Conservation (phyloP, 2,329 filamentous ascomycete species). For the Fusarium clavum region DNA sequence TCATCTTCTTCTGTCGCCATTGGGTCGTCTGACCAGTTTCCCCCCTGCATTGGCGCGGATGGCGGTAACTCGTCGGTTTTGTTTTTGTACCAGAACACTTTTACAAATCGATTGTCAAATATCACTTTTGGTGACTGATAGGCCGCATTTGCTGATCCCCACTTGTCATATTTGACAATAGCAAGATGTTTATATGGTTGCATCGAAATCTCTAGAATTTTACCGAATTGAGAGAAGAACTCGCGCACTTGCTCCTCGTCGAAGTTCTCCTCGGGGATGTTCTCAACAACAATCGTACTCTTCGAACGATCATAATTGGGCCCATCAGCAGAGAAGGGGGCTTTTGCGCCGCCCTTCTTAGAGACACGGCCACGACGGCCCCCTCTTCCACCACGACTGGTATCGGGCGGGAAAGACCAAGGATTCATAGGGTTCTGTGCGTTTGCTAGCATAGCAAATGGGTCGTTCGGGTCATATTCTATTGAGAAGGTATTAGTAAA, state of each 20-base stretch:
- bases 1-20: slow-evolving; percentile 29
- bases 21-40: slow-evolving; percentile 45
- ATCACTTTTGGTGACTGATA: slow-evolving; percentile 83
- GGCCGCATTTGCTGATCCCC: slow-evolving; percentile 74
- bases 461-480: slow-evolving; percentile 53
- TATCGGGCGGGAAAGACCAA: slow-evolving; percentile 42
- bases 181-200: slow-evolving; percentile 75
- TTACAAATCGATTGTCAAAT: slow-evolving; percentile 88
- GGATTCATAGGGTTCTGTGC: slow-evolving; percentile 31
- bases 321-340: slow-evolving; percentile 73
- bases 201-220: slow-evolving; percentile 72
- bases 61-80: slow-evolving; percentile 53
- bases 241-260: slow-evolving; percentile 71
- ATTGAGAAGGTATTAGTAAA: slow-evolving; percentile 20
- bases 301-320: slow-evolving; percentile 71
- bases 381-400: slow-evolving; percentile 49
- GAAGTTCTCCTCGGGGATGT: slow-evolving; percentile 79
- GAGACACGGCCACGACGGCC: slow-evolving; percentile 51
- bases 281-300: slow-evolving; percentile 79
- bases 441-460: slow-evolving; percentile 42
- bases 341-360: slow-evolving; percentile 55
- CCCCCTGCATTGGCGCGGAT: slow-evolving; percentile 40
- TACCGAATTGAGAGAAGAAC: slow-evolving; percentile 81
- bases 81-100: slow-evolving; percentile 81
- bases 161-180: slow-evolving; percentile 75